These are phyloP conservation scores for Malassezia sp. DNA, from an alignment of 1,284 basidiomycete genomes.

Conservation along the genomic window DNA sequence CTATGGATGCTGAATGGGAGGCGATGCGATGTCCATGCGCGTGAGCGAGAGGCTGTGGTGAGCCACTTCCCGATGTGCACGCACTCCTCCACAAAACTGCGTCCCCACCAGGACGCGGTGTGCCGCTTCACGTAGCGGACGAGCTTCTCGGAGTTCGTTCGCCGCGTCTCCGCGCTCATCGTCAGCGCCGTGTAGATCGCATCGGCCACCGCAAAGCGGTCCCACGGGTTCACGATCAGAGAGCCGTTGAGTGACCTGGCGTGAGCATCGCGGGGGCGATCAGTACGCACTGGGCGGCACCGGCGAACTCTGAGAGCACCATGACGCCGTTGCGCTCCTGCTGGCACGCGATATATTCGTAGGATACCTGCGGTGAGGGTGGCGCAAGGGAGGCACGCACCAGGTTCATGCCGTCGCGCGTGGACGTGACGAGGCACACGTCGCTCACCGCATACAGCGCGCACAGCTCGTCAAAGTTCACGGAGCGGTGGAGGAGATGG, in stretches of 20 bases:
- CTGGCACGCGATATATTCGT: constrained; percentile 96
- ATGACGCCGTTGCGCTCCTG: constrained; percentile 82
- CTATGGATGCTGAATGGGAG: constrained; percentile 8
- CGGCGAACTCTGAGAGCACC: constrained; percentile 96
- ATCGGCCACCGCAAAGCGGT: constrained; percentile 75
- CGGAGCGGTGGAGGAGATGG: constrained; percentile 77
- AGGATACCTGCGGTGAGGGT: constrained; percentile 63
- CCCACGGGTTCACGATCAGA: constrained; percentile 48
- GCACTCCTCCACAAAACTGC: constrained; percentile 39
- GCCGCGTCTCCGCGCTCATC: constrained; percentile 66
- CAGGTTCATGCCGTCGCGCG: constrained; percentile 96
- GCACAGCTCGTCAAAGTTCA: constrained; percentile 86
- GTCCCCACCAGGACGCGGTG: constrained; percentile 44
- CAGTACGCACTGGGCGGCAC: constrained; percentile 68
- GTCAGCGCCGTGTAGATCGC: constrained; percentile 89
- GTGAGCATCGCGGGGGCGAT: background rate
- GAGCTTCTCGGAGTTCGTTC: constrained; percentile 85
- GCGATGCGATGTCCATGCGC: background rate
- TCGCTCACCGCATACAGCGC: constrained; percentile 93
- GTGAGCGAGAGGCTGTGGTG: background rate
- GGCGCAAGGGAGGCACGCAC: constrained; percentile 51
- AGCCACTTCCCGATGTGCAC: too few relatives aligned
- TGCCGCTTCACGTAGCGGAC: constrained; percentile 55
- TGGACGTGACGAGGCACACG: constrained; percentile 87
- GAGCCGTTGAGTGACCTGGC: constrained; percentile 47